Evolutionary conservation across 2,329 filamentous ascomycete species (phyloP).

Genomic region (Thielaviopsis populi): DNA sequence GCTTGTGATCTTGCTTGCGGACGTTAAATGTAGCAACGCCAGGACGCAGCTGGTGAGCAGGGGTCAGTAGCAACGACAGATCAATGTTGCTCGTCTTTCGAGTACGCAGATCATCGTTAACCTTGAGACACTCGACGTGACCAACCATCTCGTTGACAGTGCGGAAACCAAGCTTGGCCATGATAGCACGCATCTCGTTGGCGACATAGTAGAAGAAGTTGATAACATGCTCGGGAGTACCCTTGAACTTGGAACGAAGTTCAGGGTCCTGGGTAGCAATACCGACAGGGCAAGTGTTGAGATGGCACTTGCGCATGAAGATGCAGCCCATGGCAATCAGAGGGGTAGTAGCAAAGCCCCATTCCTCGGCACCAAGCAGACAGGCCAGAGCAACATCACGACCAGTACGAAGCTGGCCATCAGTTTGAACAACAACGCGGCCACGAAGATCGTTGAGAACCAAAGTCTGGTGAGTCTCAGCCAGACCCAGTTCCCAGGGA

Average conservation of each 20-base stretch:
- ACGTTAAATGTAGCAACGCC: slow-evolving; percentile 96
- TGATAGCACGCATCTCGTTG: slow-evolving; percentile 90
- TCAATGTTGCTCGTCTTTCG: slow-evolving; percentile 89
- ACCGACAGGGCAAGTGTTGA: slow-evolving; percentile 75
- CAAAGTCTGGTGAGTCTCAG: slow-evolving; percentile 91
- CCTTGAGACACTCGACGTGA: slow-evolving; percentile 69
- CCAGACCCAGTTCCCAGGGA: slow-evolving; percentile 91
- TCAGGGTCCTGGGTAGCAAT: slow-evolving; percentile 95
- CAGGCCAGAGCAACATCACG: slow-evolving; percentile 90
- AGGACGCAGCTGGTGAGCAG: slow-evolving; percentile 86
- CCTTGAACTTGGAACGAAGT: slow-evolving; percentile 81
- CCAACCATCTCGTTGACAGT: slow-evolving; percentile 98
- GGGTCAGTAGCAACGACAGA: slow-evolving; percentile 79
- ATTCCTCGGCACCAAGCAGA: slow-evolving; percentile 93
- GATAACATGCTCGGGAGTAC: slow-evolving; percentile 89
- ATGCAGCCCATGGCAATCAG: slow-evolving; percentile 95
- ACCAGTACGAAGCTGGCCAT: slow-evolving; percentile 84
- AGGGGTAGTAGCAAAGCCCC: slow-evolving; percentile 88
- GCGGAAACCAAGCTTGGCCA: slow-evolving; percentile 88
- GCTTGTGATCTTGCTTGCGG: slow-evolving; percentile 88
- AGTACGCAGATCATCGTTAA: slow-evolving; percentile 76
- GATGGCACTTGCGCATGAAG: slow-evolving; percentile 71
- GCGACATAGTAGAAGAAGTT: slow-evolving; percentile 98
- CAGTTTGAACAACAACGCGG: slow-evolving; percentile 89
- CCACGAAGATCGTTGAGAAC: slow-evolving; percentile 92